Percentiles rank a stretch among this genome's conserved stretches.
Conservation (phyloP, 352 stramenopile species). For the Pythium angustatum region DNA sequence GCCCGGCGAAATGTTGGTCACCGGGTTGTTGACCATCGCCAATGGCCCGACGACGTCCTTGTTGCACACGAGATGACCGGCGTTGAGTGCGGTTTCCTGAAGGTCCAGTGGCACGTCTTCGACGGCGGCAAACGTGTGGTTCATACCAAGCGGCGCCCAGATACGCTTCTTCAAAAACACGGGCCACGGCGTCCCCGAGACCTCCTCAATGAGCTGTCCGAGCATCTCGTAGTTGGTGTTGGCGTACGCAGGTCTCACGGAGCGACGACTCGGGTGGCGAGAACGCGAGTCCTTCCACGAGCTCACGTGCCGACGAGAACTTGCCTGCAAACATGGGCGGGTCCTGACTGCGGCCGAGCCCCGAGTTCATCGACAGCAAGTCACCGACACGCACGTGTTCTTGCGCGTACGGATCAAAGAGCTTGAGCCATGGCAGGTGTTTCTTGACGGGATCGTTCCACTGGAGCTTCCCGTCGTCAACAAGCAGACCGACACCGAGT, state of each 20-base stretch:
- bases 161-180: slow-evolving; percentile 48
- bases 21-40: slow-evolving; percentile 23
- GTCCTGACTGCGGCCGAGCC: slow-evolving; percentile 38
- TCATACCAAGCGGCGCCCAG: slow-evolving; percentile 62
- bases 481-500: slow-evolving; percentile 31
- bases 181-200: slow-evolving; percentile 48
- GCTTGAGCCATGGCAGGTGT: slow-evolving; percentile 48
- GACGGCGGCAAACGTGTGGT: slow-evolving; percentile 45
- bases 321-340: slow-evolving; percentile 34
- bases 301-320: slow-evolving; percentile 40
- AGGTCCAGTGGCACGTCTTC: slow-evolving; percentile 1
- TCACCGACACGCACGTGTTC: slow-evolving; percentile 54
- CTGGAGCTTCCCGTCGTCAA: slow-evolving; percentile 53
- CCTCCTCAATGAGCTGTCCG: slow-evolving; percentile 49
- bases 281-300: slow-evolving; percentile 36
- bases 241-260: slow-evolving; percentile 55
- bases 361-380: slow-evolving; percentile 66
- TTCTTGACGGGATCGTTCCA: slow-evolving; percentile 64
- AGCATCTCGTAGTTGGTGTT: slow-evolving; percentile 68
- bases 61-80: slow-evolving; percentile 53
- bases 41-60: slow-evolving; percentile 46
- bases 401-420: slow-evolving; percentile 65
- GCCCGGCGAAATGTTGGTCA: slow-evolving; percentile 9
- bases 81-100: slow-evolving; percentile 14
- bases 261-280: slow-evolving; percentile 43